Evolutionary conservation across 2,329 filamentous ascomycete genomes (phyloP), one percentile per base, ranked within the genome.

Genomic region (Cercospora sp.): DNA sequence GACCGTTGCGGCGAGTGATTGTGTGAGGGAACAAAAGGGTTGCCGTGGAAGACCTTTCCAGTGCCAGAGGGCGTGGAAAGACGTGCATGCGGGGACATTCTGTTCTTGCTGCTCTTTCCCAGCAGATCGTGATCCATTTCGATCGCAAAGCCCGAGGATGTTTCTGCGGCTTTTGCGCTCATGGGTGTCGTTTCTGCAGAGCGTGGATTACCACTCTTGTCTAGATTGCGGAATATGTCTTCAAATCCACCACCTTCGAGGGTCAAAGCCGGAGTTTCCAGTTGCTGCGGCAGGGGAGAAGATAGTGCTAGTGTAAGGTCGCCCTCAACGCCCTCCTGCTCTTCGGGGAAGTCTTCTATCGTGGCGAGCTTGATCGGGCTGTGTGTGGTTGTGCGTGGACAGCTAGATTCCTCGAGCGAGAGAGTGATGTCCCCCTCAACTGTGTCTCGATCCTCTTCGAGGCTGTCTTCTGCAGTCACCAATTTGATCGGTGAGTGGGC

Each of bases 181-280:
- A 6, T 51, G 1, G 45, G 45, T 2, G 77, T 79, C 3, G 77
- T 71, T 43, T 73, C 61, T 21, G 76, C 77, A 66, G 77, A 80
- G 61, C 75, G 73, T 30, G 77, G 77, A 32, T 72, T 66, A 16
- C 61, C 62, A 3, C n/a, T 21, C 13, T 68, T 60, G 8, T 65
- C 55, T 26, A 61, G 57, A 10, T 61, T 51, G 34, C 68, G 64
- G 13, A 66, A 60, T 24, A 66, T 67, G 10, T 58, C 65, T n/a
- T 70, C 59, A 40, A 26, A 68, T 26, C 51, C 34, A 37, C 57
- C 55, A 21, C n/a, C 28, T 32, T 58, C 34, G 12, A 65, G 18
- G 32, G 61, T 32, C 24, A 61, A 43, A 16, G 51, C 45, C n/a
- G 62, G 61, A 26, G 59, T 61, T 21, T 16, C 53, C 7, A 51